A percentile compares a stretch with the other conserved stretches of the same genome.
Conservation (phyloP, 208 protist species). For the Trypanosoma conorhini region DNA sequence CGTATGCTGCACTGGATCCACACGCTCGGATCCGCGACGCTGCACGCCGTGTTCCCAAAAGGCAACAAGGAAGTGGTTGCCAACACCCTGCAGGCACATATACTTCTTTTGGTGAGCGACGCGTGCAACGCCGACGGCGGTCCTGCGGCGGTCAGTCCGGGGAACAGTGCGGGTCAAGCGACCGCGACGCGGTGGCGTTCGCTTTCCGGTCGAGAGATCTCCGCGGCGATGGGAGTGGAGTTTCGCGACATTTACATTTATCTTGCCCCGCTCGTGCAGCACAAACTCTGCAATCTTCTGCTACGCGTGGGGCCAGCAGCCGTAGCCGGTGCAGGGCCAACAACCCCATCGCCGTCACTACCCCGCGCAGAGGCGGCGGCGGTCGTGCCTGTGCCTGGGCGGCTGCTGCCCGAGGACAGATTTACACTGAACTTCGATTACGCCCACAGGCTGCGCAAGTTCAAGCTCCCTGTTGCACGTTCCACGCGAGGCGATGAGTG, state of each 20-base stretch:
- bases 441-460: slow-evolving; percentile 46
- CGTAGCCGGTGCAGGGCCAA: neutral
- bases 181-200: neutral
- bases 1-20: slow-evolving; percentile 70
- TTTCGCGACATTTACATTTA: slow-evolving; percentile 37
- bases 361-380: neutral
- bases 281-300: slow-evolving; percentile 33
- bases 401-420: slow-evolving; percentile 34
- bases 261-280: slow-evolving; percentile 31
- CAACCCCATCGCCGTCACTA: neutral
- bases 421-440: slow-evolving; percentile 61
- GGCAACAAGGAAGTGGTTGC: slow-evolving; percentile 60
- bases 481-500: neutral
- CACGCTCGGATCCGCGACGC: slow-evolving; percentile 49
- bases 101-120: slow-evolving; percentile 71
- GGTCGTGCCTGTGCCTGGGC: neutral
- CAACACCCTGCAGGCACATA: slow-evolving; percentile 50
- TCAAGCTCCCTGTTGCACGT: slow-evolving; percentile 48
- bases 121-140: slow-evolving; percentile 23
- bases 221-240: slow-evolving; percentile 33
- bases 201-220: slow-evolving; percentile 30
- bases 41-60: slow-evolving; percentile 49
- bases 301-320: slow-evolving; percentile 5
- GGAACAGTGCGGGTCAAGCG: neutral
- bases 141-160: neutral